Conservation (phyloP, 75 land plant genomes). For the Pseudotsuga menziesii region DNA sequence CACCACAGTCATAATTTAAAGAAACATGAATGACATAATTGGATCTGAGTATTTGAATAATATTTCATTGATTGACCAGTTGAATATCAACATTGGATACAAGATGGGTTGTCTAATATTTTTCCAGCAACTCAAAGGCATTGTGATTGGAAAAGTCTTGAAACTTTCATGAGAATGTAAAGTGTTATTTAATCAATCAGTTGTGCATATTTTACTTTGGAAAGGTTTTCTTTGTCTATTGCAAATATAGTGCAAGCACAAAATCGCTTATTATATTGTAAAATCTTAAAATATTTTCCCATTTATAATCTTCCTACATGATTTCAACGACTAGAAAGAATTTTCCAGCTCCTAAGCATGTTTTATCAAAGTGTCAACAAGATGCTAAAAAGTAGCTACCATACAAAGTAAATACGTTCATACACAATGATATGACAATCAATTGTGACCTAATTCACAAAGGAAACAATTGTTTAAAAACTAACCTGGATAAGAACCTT, state of each 20-base stretch:
- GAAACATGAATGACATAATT: background rate
- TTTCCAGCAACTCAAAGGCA: slow-evolving; percentile 64
- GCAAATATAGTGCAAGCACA: background rate
- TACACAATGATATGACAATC: background rate
- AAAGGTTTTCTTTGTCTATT: background rate
- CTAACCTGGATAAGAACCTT: slow-evolving; percentile 75
- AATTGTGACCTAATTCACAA: background rate
- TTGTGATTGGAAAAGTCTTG: slow-evolving; percentile 77
- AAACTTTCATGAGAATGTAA: slow-evolving; percentile 47
- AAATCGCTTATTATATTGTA: background rate
- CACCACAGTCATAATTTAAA: background rate
- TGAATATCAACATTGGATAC: slow-evolving; percentile 89
- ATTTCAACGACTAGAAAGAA: background rate
- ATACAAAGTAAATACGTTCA: background rate
- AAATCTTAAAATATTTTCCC: background rate
- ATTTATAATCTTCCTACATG: background rate
- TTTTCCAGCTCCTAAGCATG: background rate
- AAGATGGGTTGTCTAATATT: slow-evolving; percentile 66
- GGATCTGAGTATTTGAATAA: background rate
- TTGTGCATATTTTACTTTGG: background rate
- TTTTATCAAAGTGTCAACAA: background rate
- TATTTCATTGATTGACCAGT: background rate
- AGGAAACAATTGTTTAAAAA: background rate
- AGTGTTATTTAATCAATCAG: background rate
- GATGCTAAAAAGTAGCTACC: background rate